A percentile compares a stretch with the other conserved stretches of the same genome.
Evolutionary conservation across 1,139 yeast genomes (phyloP).

Genomic region (Suhomyces terraborum): DNA sequence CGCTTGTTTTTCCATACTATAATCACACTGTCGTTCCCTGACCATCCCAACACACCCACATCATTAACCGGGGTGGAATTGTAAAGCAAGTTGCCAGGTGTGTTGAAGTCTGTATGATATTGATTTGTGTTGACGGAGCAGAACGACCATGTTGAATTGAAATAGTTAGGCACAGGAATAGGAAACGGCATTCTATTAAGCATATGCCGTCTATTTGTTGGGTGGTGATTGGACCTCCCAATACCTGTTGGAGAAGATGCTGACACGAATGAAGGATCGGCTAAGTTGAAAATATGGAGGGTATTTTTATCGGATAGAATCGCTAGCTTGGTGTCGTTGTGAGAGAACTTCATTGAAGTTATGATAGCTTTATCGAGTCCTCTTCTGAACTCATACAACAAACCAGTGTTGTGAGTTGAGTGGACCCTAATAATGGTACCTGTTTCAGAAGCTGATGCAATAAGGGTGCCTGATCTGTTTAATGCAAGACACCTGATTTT

Average conservation of each 20-base stretch:
- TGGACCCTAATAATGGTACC: slow-evolving; percentile 87
- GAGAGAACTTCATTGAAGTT: slow-evolving; percentile 82
- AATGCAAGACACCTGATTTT: slow-evolving; percentile 66
- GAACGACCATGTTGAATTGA: slow-evolving; percentile 87
- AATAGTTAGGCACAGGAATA: slow-evolving; percentile 63
- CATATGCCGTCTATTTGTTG: slow-evolving; percentile 63
- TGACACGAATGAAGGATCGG: slow-evolving; percentile 12
- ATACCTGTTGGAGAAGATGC: slow-evolving; percentile 3
- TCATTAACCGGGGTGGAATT: slow-evolving; percentile 39
- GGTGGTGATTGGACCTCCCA: slow-evolving; percentile 11
- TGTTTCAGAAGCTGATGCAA: slow-evolving; percentile 85
- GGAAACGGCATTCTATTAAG: slow-evolving; percentile 68
- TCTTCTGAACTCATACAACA: slow-evolving; percentile 79
- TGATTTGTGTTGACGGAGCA: slow-evolving; percentile 71
- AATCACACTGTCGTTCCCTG: slow-evolving; percentile 63
- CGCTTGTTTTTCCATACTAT: slow-evolving; percentile 72
- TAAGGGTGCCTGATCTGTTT: slow-evolving; percentile 70
- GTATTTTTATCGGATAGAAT: slow-evolving; percentile 88
- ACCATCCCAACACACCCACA: slow-evolving; percentile 77
- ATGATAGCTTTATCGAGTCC: slow-evolving; percentile 84
- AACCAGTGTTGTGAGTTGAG: slow-evolving; percentile 70
- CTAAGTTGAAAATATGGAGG: slow-evolving; percentile 73
- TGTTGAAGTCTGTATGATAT: slow-evolving; percentile 29
- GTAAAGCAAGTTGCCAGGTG: slow-evolving; percentile 22
- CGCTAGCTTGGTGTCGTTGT: slow-evolving; percentile 72